Evolutionary conservation across 208 protist genomes (phyloP).

Genomic region (Vickermania spadyakhi): DNA sequence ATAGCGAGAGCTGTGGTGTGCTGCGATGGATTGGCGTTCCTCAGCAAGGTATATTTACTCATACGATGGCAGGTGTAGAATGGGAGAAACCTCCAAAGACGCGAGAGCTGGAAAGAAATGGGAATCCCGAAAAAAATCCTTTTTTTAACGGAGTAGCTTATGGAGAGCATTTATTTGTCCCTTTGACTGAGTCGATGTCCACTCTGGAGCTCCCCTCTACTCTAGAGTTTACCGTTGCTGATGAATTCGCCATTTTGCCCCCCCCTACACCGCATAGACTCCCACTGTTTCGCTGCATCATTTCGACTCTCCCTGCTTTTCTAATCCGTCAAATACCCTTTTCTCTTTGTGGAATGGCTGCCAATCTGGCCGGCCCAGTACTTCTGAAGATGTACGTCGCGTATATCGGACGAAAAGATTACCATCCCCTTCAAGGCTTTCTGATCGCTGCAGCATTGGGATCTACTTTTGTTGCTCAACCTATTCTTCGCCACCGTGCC

Average conservation of each 20-base stretch:
- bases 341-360: neutral
- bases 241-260: neutral
- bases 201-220: constrained; percentile 38
- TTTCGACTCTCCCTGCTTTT: neutral
- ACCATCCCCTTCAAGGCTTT: neutral
- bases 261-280: neutral
- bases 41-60: constrained; percentile 43
- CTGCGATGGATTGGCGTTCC: constrained; percentile 51
- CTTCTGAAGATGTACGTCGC: neutral
- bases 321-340: neutral
- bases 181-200: constrained; percentile 19
- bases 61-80: constrained; percentile 54
- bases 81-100: constrained; percentile 31
- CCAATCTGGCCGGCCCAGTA: neutral
- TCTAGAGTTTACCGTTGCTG: constrained; percentile 13
- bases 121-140: constrained; percentile 10
- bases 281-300: neutral
- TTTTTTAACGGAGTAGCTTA: constrained; percentile 43
- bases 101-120: constrained; percentile 9
- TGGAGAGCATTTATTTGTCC: constrained; percentile 55
- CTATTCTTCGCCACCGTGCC: neutral
- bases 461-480: neutral
- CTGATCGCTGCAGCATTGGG: neutral
- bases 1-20: constrained; percentile 29
- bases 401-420: neutral